Base-by-base conservation (phyloP, 345 rosid species). In the Hibiscus trionum region DNA sequence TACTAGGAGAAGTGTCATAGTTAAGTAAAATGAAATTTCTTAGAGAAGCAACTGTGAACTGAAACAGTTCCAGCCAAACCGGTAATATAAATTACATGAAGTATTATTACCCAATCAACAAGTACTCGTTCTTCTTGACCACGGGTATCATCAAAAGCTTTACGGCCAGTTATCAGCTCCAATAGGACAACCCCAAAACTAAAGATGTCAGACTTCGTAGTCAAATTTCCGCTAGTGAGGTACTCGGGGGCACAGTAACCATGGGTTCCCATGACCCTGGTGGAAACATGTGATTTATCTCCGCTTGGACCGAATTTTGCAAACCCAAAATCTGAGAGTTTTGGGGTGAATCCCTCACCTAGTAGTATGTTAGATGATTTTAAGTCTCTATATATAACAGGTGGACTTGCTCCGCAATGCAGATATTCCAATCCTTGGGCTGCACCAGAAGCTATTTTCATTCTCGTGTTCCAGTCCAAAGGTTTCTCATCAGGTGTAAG, bases 231-330 rank as follows among this genome's bases (percentile, higher is more conserved):
- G 16, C 75, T 87, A 9, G 12, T 27, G 1, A 84, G 87, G 68
- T 87, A 91, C 78, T 91, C 97, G 0, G 92, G 97, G 55, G 94
- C 92, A 49, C 97, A 91, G 67, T 91, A 88, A 26, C 92, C 97
- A 2, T 78, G 84, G 33, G 92, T 87, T 24, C 97, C 94, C 90
- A 91, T 87, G 44, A 87, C 82, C 75, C 88, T 80, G 24, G 93
- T 88, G 52, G 92, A 78, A 68, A 91, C 91, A 75, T 88, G 86
- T 27, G 92, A 76, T 75, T 59, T 81, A 35, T 82, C 89, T 61
- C 75, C 86, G 2, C 19, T 77, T 0, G 92, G 97, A 70, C 87
- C 91, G 37, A 88, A 86, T 78, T 91, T 91, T 1, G 97, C 92
- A 0, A 91, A 86, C 31, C 97, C 94, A 53, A 91, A 91, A 78